Percentiles rank a stretch among this genome's conserved stretches.
phyloP scores from a whole-genome alignment of 2,329 filamentous ascomycete species.

The Sporothrix humicola region DNA sequence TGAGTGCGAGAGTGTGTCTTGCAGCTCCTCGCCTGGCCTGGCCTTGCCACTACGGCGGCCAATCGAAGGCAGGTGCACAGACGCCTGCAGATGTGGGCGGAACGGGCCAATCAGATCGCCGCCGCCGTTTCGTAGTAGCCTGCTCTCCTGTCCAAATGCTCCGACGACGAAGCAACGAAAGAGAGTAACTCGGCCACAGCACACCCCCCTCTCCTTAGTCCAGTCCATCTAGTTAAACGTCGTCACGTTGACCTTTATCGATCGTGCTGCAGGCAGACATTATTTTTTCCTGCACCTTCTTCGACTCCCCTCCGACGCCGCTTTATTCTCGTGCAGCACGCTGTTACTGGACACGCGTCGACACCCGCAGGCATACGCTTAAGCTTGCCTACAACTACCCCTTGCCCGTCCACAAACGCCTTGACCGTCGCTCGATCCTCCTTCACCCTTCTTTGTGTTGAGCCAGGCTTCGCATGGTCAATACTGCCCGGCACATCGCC shows the following conservation, averaged over 20 bases:
- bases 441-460: background rate
- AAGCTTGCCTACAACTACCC: slow-evolving; percentile 18
- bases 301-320: background rate
- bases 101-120: slow-evolving; percentile 29
- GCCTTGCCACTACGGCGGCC: slow-evolving; percentile 21
- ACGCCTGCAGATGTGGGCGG: background rate
- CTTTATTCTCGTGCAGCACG: slow-evolving; percentile 1
- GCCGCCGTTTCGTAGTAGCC: slow-evolving; percentile 18
- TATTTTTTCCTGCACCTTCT: background rate
- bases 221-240: slow-evolving; percentile 13
- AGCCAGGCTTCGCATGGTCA: background rate
- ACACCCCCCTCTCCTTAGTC: slow-evolving; percentile 1
- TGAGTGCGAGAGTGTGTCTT: background rate
- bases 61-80: slow-evolving; percentile 29
- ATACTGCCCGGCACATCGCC: background rate
- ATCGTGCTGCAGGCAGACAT: slow-evolving; percentile 25
- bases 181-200: background rate
- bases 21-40: background rate
- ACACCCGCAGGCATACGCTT: background rate
- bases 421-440: slow-evolving; percentile 1
- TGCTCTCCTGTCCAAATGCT: background rate
- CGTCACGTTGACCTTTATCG: slow-evolving; percentile 26
- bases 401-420: slow-evolving; percentile 5
- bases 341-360: slow-evolving; percentile 15
- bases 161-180: background rate